These are phyloP conservation scores for Cercophora samala DNA, from an alignment of 495 filamentous ascomycete species.

Conservation along the genomic window DNA sequence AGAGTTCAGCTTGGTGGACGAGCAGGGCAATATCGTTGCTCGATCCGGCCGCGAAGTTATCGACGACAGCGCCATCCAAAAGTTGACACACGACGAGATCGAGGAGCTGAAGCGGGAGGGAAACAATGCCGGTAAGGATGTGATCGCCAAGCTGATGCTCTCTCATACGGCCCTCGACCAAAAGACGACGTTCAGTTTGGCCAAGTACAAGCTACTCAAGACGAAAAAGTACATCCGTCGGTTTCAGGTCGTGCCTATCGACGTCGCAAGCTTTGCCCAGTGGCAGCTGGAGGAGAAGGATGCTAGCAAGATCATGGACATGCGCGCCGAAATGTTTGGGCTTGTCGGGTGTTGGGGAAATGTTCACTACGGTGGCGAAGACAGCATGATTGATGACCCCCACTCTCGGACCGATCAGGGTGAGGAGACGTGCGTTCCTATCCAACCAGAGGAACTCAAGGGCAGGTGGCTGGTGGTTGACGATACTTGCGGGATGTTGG, in stretches of 20 bases:
- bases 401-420: constrained; percentile 26
- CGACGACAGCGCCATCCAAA: constrained; percentile 78
- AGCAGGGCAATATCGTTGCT: constrained; percentile 57
- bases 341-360: constrained; percentile 56
- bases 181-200: constrained; percentile 88
- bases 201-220: constrained; percentile 93
- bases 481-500: constrained; percentile 81
- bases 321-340: constrained; percentile 81
- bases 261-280: constrained; percentile 67
- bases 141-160: constrained; percentile 80
- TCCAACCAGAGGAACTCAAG: constrained; percentile 26
- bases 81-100: constrained; percentile 79
- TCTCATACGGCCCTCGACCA: constrained; percentile 84
- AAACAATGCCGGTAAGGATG: constrained; percentile 74
- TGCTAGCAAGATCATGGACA: constrained; percentile 73
- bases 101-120: constrained; percentile 82
- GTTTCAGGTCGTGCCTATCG: constrained; percentile 80
- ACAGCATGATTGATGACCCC: constrained; percentile 32
- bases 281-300: constrained; percentile 78
- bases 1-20: constrained; percentile 45
- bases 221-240: constrained; percentile 85
- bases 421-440: constrained; percentile 23
- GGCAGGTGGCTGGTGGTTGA: constrained; percentile 88
- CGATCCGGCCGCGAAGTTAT: constrained; percentile 75
- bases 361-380: constrained; percentile 47